These are phyloP conservation scores for Aspergillus costaricaensis DNA, from an alignment of 2,329 filamentous ascomycete genomes.

Conservation along the genomic window DNA sequence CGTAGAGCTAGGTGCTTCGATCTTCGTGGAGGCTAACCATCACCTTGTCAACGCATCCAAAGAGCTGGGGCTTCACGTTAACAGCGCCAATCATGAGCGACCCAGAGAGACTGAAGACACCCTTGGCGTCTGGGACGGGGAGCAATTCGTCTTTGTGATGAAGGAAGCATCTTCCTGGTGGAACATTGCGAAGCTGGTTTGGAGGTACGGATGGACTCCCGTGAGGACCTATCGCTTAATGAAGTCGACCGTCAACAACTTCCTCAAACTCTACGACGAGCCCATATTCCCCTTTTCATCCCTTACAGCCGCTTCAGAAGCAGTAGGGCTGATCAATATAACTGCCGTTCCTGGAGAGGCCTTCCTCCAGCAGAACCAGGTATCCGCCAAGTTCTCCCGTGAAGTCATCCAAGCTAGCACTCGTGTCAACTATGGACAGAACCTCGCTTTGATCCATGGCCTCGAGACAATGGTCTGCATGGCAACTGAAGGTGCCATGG, in stretches of 20 bases:
- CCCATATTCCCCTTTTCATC: conserved; percentile 84
- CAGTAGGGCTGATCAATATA: conserved; percentile 65
- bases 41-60: conserved; percentile 75
- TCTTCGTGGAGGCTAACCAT: conserved; percentile 82
- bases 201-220: conserved; percentile 81
- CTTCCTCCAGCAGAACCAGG: conserved; percentile 67
- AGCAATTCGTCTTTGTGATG: conserved; percentile 69
- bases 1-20: conserved; percentile 86
- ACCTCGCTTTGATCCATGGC: conserved; percentile 81
- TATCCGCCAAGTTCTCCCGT: conserved; percentile 67
- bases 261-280: conserved; percentile 76
- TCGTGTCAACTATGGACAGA: conserved; percentile 92
- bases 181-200: conserved; percentile 76
- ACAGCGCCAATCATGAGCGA: conserved; percentile 51
- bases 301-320: conserved; percentile 66
- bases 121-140: conserved; percentile 83
- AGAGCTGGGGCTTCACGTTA: conserved; percentile 67
- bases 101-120: conserved; percentile 49
- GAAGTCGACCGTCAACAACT: conserved; percentile 68
- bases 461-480: conserved; percentile 90
- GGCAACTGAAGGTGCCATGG: conserved; percentile 79
- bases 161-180: conserved; percentile 70
- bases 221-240: conserved; percentile 72
- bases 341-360: conserved; percentile 74
- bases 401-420: conserved; percentile 90